phyloP scores from a whole-genome alignment of 352 stramenopile genomes.

The Lagenidium sp. region DNA sequence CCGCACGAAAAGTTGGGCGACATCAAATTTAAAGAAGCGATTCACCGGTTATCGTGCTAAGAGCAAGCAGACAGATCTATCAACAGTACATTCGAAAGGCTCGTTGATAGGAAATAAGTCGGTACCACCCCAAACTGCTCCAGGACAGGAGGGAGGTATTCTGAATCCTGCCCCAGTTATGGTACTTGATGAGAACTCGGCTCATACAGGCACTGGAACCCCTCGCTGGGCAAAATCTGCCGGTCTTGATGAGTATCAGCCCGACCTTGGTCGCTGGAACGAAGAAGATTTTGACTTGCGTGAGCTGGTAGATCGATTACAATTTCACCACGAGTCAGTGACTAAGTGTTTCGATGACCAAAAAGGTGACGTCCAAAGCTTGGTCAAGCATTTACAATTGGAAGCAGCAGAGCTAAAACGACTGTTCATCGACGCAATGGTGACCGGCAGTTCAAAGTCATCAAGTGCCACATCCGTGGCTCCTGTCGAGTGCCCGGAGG shows the following conservation, averaged over 20 bases:
- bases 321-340: conserved; percentile 72
- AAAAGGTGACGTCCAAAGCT: conserved; percentile 45
- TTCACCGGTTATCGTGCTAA: conserved; percentile 14
- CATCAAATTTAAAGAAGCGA: conserved; percentile 19
- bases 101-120: conserved; percentile 36
- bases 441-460: too few relatives aligned
- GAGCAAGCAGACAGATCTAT: conserved; percentile 39
- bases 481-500: too few relatives aligned
- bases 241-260: conserved; percentile 24
- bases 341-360: conserved; percentile 69
- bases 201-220: neutral
- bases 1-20: conserved; percentile 68
- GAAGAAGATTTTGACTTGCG: conserved; percentile 70
- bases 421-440: conserved; percentile 48
- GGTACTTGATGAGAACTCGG: conserved; percentile 7
- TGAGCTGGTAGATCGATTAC: conserved; percentile 62
- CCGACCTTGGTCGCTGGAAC: conserved; percentile 55
- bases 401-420: conserved; percentile 61
- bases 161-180: conserved; percentile 10
- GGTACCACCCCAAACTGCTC: neutral
- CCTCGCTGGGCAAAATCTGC: conserved; percentile 7
- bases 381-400: conserved; percentile 56
- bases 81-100: conserved; percentile 61
- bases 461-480: too few relatives aligned
- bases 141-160: neutral